Evolutionary conservation across 1,139 yeast genomes (phyloP), one percentile per base, ranked within the genome.

Genomic region (Maudiozyma humilis): DNA sequence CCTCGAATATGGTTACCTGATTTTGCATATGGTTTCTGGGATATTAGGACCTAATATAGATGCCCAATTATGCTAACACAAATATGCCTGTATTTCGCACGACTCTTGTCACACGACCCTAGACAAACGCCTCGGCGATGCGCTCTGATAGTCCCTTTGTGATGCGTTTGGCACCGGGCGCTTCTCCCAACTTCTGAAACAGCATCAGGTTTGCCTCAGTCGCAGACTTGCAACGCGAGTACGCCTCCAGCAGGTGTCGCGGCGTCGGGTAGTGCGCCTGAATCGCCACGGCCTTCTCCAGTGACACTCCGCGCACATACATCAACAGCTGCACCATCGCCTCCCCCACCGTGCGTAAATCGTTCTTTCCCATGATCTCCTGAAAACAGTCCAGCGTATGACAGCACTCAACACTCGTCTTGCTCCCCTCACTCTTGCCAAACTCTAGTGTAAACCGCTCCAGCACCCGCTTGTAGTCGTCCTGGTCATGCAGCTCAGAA

Each of bases 281-380:
- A 7, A 93, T 78, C 3, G 78, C 77, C 10, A 79, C 60, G 0
- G 98, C 98, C 59, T 84, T 86, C 50, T 89, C 96, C 36, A 87
- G 66, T 0, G 95, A 78, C 0, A 91, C 71, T 0, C 98, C 98
- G 47, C 76, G 73, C 2, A 83, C 73, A 1, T 89, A 73, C 83
- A 88, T 78, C 20, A 93, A 70, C 82, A 87, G 79, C 38, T 76
- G 69, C 2, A 88, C 67, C 54, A 78, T 91, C 54, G 87, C 67
- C 52, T 91, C 96, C 38, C 78, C 78, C 0, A 88, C 78, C 0
- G 95, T 83, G 57, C 76, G 70, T 70, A 81, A 69, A 17, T 77
- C 77, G 2, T 84, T 71, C 57, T 93, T 93, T 2, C 82, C 77
- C 64, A 91, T 66, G 40, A 82, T 73, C 5, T 76, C 76, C 52